A percentile compares a stretch with the other conserved stretches of the same genome.
Conservation (phyloP, 2,329 filamentous ascomycete genomes). For the Karstenula rhodostoma region DNA sequence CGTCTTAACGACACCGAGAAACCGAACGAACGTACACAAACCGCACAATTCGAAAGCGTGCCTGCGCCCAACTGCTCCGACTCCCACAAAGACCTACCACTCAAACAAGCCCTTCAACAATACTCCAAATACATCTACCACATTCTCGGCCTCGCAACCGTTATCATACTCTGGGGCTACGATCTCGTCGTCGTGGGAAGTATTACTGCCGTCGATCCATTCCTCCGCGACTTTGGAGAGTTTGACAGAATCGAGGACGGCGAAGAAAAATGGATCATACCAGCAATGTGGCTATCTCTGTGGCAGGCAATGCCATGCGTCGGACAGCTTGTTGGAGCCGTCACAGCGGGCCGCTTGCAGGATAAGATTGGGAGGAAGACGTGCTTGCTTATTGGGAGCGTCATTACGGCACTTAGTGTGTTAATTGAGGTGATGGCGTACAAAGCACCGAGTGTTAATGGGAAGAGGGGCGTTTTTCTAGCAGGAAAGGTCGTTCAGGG, state of each 20-base stretch:
- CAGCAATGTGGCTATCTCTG: constrained; percentile 55
- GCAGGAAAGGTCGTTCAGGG: constrained; percentile 54
- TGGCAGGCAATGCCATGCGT: constrained; percentile 54
- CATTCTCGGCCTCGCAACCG: constrained; percentile 18
- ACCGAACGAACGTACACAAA: background rate
- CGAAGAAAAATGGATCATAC: constrained; percentile 37
- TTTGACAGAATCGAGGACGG: constrained; percentile 14
- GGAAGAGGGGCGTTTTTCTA: constrained; percentile 50
- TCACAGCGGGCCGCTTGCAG: constrained; percentile 50
- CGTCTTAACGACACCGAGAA: background rate
- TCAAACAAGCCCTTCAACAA: constrained; percentile 14
- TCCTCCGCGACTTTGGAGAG: constrained; percentile 61
- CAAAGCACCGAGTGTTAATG: constrained; percentile 30
- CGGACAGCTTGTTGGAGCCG: constrained; percentile 50
- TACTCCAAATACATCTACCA: constrained; percentile 19
- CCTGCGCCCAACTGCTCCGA: background rate
- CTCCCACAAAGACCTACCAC: constrained; percentile 10
- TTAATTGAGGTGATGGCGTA: constrained; percentile 48
- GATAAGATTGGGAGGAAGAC: constrained; percentile 51
- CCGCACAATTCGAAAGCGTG: background rate
- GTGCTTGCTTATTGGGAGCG: constrained; percentile 46
- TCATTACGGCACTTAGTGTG: constrained; percentile 50
- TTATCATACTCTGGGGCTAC: constrained; percentile 24
- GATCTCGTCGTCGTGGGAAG: constrained; percentile 59
- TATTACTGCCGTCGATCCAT: constrained; percentile 64